Evolutionary conservation across 371 early-diverging fungal species (phyloP).

Genomic region (Actinomucor elegans): DNA sequence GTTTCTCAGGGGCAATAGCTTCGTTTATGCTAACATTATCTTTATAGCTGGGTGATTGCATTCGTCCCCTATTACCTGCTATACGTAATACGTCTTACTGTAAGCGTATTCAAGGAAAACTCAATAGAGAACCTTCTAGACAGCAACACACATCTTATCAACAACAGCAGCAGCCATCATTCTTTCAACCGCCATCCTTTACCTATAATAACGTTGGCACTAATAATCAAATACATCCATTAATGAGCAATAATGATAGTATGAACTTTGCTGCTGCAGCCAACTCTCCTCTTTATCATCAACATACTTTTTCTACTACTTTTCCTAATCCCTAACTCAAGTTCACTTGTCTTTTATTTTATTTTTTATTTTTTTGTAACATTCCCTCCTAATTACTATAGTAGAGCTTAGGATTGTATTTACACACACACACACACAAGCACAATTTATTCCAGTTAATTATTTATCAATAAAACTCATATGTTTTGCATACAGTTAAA

Average conservation of each 20-base stretch:
- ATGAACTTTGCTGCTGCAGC: neutral
- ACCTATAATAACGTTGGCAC: neutral
- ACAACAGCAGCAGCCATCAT: neutral
- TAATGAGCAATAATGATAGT: neutral
- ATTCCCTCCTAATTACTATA: too few relatives aligned
- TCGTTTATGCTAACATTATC: neutral
- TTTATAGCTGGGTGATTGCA: conserved; percentile 69
- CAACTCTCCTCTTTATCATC: neutral
- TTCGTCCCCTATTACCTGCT: conserved; percentile 74
- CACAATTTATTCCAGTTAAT: too few relatives aligned
- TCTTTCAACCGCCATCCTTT: neutral
- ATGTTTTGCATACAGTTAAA: too few relatives aligned
- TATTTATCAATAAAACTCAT: too few relatives aligned
- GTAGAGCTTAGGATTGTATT: too few relatives aligned
- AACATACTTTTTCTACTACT: neutral
- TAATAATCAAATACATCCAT: neutral
- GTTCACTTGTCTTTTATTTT: too few relatives aligned
- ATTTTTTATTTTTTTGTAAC: too few relatives aligned
- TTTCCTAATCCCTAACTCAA: conserved; percentile 3
- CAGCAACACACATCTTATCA: neutral
- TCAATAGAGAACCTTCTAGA: conserved; percentile 48
- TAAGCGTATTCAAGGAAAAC: conserved; percentile 83
- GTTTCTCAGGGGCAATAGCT: too few relatives aligned
- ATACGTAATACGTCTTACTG: conserved; percentile 88
- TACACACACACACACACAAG: too few relatives aligned